Conservation (phyloP, 2,329 filamentous ascomycete genomes). For the Ascocoryne sarcoides region DNA sequence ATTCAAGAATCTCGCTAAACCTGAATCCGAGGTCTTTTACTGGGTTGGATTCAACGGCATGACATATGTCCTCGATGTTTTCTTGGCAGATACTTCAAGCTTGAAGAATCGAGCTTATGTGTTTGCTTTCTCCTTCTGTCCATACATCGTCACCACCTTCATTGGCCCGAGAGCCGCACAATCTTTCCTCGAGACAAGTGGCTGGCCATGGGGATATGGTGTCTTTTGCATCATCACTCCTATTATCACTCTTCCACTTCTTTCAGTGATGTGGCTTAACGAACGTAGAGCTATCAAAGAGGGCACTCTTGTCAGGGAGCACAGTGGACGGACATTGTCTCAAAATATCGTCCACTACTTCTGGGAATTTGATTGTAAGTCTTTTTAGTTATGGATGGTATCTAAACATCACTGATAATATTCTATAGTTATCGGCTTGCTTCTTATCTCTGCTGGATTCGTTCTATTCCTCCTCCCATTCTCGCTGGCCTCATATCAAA, state of each 20-base stretch:
- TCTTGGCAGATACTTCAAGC: constrained; percentile 59
- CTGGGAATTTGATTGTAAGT: constrained; percentile 48
- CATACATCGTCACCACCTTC: constrained; percentile 59
- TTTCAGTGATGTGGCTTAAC: constrained; percentile 40
- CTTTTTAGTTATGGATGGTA: background rate
- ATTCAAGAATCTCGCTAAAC: background rate
- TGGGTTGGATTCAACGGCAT: constrained; percentile 31
- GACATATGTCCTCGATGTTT: constrained; percentile 52
- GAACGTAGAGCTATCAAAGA: constrained; percentile 47
- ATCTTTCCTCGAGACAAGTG: constrained; percentile 42
- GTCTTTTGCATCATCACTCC: constrained; percentile 58
- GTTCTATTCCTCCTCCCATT: constrained; percentile 63
- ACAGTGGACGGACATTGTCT: constrained; percentile 35
- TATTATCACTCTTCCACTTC: constrained; percentile 52
- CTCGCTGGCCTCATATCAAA: constrained; percentile 38
- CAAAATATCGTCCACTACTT: constrained; percentile 45
- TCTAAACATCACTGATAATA: constrained; percentile 1
- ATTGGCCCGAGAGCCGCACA: constrained; percentile 49
- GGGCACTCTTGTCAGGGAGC: constrained; percentile 37
- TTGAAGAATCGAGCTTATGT: constrained; percentile 49
- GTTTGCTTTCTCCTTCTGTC: constrained; percentile 50
- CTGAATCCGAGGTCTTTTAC: constrained; percentile 20
- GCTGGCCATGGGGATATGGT: constrained; percentile 62
- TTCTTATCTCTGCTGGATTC: constrained; percentile 52
- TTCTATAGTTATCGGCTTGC: constrained; percentile 41